phyloP scores from a whole-genome alignment of 2,329 filamentous ascomycete species.

The Apiospora rasikravindrae region DNA sequence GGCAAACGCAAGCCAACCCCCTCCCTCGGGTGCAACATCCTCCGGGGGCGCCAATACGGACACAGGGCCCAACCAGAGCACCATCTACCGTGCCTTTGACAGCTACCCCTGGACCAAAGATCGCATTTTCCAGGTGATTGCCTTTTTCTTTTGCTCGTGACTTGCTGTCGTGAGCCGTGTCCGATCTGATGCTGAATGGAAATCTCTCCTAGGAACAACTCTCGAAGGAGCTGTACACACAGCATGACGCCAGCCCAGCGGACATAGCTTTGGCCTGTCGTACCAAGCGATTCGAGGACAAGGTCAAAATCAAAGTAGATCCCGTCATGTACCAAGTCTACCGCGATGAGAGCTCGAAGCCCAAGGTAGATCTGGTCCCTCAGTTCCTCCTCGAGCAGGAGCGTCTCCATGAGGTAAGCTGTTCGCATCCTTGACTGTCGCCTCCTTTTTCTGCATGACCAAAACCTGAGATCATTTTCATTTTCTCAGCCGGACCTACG shows the following conservation, averaged over 20 bases:
- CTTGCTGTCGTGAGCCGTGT: not conserved
- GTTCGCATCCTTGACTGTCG: not conserved
- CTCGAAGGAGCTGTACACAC: slow-evolving; percentile 20
- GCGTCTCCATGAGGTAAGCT: slow-evolving; percentile 22
- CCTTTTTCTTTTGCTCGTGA: not conserved
- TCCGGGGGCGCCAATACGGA: not conserved
- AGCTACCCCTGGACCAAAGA: slow-evolving; percentile 26
- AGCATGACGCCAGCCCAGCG: not conserved
- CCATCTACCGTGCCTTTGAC: slow-evolving; percentile 22
- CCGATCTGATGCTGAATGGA: not conserved
- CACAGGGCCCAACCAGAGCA: not conserved
- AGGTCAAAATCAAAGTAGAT: slow-evolving; percentile 22
- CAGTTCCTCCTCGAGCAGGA: slow-evolving; percentile 23
- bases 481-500: slow-evolving; percentile 21
- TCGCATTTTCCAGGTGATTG: slow-evolving; percentile 21
- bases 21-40: not conserved
- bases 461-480: not conserved
- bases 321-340: slow-evolving; percentile 20
- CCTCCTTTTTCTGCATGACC: not conserved
- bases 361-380: slow-evolving; percentile 21
- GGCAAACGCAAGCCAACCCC: not conserved
- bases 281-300: slow-evolving; percentile 23
- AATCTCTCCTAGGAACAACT: slow-evolving; percentile 19
- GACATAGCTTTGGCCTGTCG: slow-evolving; percentile 21
- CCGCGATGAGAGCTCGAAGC: slow-evolving; percentile 12